phyloP scores from a whole-genome alignment of 2,329 filamentous ascomycete species.

The Pseudogymnoascus sp. region DNA sequence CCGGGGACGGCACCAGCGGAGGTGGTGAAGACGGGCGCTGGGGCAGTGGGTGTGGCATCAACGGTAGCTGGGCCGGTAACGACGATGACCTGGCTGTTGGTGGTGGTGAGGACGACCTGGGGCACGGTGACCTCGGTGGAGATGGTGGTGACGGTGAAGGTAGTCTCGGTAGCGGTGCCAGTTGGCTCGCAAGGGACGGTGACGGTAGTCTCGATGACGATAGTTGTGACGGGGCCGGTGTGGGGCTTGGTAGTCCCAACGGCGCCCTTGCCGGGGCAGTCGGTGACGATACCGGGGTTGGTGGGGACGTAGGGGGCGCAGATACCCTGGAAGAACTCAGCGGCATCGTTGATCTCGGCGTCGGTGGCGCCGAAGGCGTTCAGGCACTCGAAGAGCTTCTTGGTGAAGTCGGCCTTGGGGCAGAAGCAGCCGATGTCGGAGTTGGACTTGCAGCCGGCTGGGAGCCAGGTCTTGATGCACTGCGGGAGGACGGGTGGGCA shows the following conservation, averaged over 20 bases:
- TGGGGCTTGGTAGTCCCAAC: conserved; percentile 42
- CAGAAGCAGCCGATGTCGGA: conserved; percentile 81
- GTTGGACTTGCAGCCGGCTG: conserved; percentile 72
- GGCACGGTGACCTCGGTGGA: conserved; percentile 43
- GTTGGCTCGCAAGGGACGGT: conserved; percentile 38
- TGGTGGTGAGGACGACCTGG: conserved; percentile 38
- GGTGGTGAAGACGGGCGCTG: background rate
- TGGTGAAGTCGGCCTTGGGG: conserved; percentile 65
- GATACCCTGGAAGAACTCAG: conserved; percentile 84
- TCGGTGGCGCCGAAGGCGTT: conserved; percentile 63
- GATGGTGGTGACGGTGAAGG: conserved; percentile 39
- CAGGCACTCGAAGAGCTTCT: conserved; percentile 73
- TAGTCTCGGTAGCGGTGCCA: conserved; percentile 39
- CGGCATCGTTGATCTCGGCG: conserved; percentile 58
- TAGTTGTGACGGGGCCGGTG: conserved; percentile 39
- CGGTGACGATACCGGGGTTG: conserved; percentile 82
- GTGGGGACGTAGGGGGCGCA: conserved; percentile 64
- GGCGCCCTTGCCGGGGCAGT: conserved; percentile 36
- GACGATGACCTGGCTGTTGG: conserved; percentile 1
- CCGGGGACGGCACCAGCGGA: background rate
- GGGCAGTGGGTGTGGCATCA: background rate
- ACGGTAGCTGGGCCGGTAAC: background rate
- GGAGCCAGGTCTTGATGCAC: conserved; percentile 89
- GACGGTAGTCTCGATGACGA: conserved; percentile 41
- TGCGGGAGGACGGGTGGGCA: conserved; percentile 65